Evolutionary conservation across 768 basidiomycete genomes (phyloP), one percentile per base, ranked within the genome.

Genomic region (Gloeostereum incarnatum): DNA sequence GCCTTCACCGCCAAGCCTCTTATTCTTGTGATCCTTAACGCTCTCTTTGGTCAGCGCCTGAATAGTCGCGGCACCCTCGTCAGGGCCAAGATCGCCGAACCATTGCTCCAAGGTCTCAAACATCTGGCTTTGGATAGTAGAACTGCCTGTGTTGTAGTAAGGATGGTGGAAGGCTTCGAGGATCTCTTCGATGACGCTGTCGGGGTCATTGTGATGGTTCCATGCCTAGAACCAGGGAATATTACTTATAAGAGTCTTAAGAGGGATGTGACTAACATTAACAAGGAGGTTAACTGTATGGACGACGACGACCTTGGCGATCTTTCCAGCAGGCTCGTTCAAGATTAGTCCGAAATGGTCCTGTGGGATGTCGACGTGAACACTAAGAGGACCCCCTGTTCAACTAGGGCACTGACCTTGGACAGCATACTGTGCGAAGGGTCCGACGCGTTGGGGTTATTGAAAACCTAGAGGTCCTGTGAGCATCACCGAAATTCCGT

Each of bases 271-370:
- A n/a, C n/a, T n/a, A n/a, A n/a, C n/a, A n/a, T n/a, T n/a, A n/a
- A n/a, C n/a, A n/a, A n/a, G n/a, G 1, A 73, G 57, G 38, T 70
- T 69, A 38, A 81, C 78, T 9, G 62, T 58, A 51, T 85, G 56
- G 47, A 74, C 69, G 9, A 83, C 81, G 10, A 87, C 69, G 19
- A 80, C 55, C 49, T 73, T 68, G 6, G 81, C 82, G 35, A 84
- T 74, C 51, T 81, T 78, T 3, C 82, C 81, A 8, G 82, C 82
- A 1, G 82, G 80, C 49, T 83, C 78, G 52, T 84, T 85, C 36
- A 83, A 61, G 37, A 82, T 77, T 30, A 81, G 68, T 4, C 63
- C 72, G 49, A 85, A 82, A 55, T 84, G 81, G 51, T 83, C 81
- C 75, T 81, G 41, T n/a, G n/a, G n/a, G n/a, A n/a, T n/a, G n/a